phyloP scores from a whole-genome alignment of 2,329 filamentous ascomycete species.

The Colletotrichum liaoningense region DNA sequence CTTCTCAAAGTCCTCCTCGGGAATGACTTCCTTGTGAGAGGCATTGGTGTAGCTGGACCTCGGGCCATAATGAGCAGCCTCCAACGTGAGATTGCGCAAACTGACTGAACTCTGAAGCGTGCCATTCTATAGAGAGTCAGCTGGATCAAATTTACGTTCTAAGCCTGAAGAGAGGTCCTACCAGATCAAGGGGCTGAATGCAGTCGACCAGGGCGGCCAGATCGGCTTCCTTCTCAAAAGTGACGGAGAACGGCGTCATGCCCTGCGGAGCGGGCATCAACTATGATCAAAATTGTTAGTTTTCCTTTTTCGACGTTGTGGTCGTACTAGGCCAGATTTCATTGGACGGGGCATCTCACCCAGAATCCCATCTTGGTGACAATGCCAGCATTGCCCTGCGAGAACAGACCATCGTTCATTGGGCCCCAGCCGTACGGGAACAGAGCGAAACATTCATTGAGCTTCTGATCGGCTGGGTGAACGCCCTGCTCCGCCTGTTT shows the following conservation, averaged over 20 bases:
- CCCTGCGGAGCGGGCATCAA: slow-evolving; percentile 25
- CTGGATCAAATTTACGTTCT: too few relatives aligned
- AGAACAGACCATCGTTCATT: slow-evolving; percentile 58
- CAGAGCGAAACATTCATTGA: slow-evolving; percentile 44
- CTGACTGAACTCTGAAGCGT: slow-evolving; percentile 24
- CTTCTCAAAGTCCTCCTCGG: slow-evolving; percentile 26
- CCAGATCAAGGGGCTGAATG: slow-evolving; percentile 22
- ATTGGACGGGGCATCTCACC: neutral
- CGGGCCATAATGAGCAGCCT: slow-evolving; percentile 25
- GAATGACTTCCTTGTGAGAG: slow-evolving; percentile 15
- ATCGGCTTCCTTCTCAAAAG: slow-evolving; percentile 24
- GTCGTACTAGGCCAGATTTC: too few relatives aligned
- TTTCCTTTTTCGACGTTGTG: rapidly evolving
- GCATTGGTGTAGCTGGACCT: slow-evolving; percentile 34
- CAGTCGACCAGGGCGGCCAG: slow-evolving; percentile 4
- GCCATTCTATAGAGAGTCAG: neutral
- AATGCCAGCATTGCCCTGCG: slow-evolving; percentile 63
- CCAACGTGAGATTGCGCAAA: slow-evolving; percentile 18
- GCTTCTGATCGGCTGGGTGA: slow-evolving; percentile 42
- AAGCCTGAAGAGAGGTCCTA: neutral
- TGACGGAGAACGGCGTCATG: slow-evolving; percentile 25
- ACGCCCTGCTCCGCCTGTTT: slow-evolving; percentile 44
- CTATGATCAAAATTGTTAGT: neutral
- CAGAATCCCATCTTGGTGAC: slow-evolving; percentile 65
- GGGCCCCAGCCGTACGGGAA: slow-evolving; percentile 54